A percentile compares a stretch with the other conserved stretches of the same genome.
These are phyloP conservation scores for Gossypium lobatum DNA, from an alignment of 441 rosid species.

Conservation along the genomic window DNA sequence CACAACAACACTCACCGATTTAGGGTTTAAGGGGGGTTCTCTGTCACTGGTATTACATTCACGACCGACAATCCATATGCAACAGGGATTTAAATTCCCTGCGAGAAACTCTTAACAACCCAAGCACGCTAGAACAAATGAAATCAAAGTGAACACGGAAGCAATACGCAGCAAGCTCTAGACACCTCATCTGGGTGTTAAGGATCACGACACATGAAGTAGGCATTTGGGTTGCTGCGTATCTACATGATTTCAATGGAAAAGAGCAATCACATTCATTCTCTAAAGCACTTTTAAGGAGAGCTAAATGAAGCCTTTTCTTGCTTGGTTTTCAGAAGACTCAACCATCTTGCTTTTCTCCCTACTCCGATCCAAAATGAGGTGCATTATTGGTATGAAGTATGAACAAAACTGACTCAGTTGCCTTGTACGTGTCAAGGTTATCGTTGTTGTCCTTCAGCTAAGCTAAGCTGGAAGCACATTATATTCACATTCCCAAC, in stretches of 20 bases:
- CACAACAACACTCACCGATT: no score
- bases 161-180: neutral
- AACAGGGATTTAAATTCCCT: neutral
- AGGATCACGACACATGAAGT: neutral
- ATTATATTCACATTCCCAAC: constrained; percentile 15
- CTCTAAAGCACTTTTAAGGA: no score
- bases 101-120: neutral
- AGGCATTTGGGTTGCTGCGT: neutral
- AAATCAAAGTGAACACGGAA: constrained; percentile 6
- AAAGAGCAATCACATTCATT: no score
- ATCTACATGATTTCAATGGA: constrained; percentile 20
- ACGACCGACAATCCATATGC: neutral
- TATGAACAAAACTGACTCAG: constrained; percentile 14
- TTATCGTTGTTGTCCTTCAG: constrained; percentile 19
- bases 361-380: neutral
- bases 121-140: constrained; percentile 1
- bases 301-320: no score
- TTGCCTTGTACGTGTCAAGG: constrained; percentile 17
- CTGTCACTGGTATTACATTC: neutral
- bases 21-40: no score
- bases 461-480: neutral
- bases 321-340: constrained; percentile 11
- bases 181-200: neutral
- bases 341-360: constrained; percentile 16
- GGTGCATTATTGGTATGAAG: constrained; percentile 16